Percentiles rank a stretch among this genome's conserved stretches.
Conservation (phyloP, 2,329 filamentous ascomycete species). For the Pseudogymnoascus sp. region DNA sequence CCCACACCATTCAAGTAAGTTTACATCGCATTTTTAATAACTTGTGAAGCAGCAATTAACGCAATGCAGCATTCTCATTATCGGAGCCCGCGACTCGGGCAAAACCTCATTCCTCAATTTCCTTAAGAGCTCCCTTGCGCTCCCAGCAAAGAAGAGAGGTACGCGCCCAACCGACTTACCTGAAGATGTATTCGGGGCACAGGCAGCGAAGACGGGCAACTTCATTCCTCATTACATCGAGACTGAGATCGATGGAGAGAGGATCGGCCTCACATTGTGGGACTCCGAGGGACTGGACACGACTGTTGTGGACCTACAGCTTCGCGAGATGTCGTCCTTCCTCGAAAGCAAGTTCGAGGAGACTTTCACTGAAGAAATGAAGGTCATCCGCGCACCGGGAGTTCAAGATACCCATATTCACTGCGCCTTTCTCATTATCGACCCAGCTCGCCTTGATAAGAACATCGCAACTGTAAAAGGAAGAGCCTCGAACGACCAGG, state of each 20-base stretch:
- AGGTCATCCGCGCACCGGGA: conserved; percentile 86
- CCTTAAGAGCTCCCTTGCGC: conserved; percentile 74
- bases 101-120: conserved; percentile 98
- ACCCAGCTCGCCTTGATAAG: conserved; percentile 75
- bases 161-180: conserved; percentile 29
- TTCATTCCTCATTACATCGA: conserved; percentile 89
- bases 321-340: conserved; percentile 85
- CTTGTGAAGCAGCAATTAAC: conserved; percentile 18
- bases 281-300: conserved; percentile 93
- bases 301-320: conserved; percentile 87
- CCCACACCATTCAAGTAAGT: conserved; percentile 97
- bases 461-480: conserved; percentile 65
- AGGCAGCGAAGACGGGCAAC: conserved; percentile 41
- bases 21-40: not conserved
- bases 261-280: conserved; percentile 89
- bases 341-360: conserved; percentile 98
- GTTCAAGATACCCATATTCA: conserved; percentile 96
- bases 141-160: conserved; percentile 69
- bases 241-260: conserved; percentile 86
- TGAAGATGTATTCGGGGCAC: conserved; percentile 47
- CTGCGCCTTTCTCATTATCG: conserved; percentile 85
- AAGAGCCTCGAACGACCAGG: conserved; percentile 41
- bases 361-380: conserved; percentile 95
- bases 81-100: conserved; percentile 79
- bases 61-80: conserved; percentile 66